Conservation (phyloP, 306 rosid species). For the Gastrolobium bilobum region DNA sequence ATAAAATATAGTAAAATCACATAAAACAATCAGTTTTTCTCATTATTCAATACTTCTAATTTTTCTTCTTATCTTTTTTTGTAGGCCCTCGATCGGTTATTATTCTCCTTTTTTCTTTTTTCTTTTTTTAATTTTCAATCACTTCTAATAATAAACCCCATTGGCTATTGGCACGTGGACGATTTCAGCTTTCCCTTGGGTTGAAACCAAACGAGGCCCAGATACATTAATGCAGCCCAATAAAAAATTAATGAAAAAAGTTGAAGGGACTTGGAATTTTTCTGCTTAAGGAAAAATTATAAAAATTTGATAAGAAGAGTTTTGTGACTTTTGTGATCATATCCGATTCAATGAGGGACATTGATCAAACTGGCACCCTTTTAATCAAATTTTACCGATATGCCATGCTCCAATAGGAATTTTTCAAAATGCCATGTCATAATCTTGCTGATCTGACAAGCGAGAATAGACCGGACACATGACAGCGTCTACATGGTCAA, state of each 20-base stretch:
- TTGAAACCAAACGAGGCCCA: neutral
- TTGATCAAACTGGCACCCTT: too few relatives aligned
- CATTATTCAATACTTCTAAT: neutral
- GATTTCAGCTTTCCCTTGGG: conserved; percentile 16
- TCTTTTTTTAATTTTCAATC: neutral
- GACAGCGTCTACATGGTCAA: too few relatives aligned
- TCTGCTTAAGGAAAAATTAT: neutral
- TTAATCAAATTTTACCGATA: too few relatives aligned
- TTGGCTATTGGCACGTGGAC: neutral
- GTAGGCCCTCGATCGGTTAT: neutral
- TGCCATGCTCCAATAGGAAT: too few relatives aligned
- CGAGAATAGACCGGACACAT: too few relatives aligned
- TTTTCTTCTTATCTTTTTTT: neutral
- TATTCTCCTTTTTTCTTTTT: neutral
- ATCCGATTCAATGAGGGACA: too few relatives aligned
- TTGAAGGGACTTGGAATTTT: neutral
- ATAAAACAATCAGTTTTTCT: neutral
- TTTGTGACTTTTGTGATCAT: too few relatives aligned
- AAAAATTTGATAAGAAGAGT: too few relatives aligned
- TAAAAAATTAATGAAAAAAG: too few relatives aligned
- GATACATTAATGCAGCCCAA: neutral
- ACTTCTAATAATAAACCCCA: neutral
- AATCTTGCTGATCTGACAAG: too few relatives aligned
- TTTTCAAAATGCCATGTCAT: too few relatives aligned
- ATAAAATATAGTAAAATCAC: neutral